Evolutionary conservation across 1,284 basidiomycete species (phyloP).

Genomic region (Pascua guehoae): DNA sequence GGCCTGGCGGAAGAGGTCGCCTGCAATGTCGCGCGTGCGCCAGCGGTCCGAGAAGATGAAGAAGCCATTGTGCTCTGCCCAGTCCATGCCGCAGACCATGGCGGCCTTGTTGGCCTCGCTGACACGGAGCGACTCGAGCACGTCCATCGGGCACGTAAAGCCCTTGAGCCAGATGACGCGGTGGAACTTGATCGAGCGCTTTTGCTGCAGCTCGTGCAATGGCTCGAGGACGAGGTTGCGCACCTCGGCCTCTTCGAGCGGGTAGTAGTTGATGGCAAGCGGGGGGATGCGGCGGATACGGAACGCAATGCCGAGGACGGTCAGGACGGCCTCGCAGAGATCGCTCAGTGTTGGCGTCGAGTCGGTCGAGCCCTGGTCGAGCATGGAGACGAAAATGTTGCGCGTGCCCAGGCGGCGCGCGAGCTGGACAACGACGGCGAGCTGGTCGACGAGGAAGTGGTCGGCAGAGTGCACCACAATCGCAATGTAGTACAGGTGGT

Average conservation of each 20-base stretch:
- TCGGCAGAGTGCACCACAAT: slow-evolving; percentile 93
- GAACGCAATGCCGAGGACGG: slow-evolving; percentile 83
- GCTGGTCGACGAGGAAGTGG: slow-evolving; percentile 93
- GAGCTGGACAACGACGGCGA: slow-evolving; percentile 90
- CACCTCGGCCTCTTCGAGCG: slow-evolving; percentile 85
- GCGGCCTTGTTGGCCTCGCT: slow-evolving; percentile 83
- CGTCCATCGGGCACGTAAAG: slow-evolving; percentile 94
- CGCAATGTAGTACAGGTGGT: slow-evolving; percentile 86
- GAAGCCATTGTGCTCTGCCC: slow-evolving; percentile 92
- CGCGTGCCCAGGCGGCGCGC: slow-evolving; percentile 78
- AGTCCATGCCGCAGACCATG: slow-evolving; percentile 98
- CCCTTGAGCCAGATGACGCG: slow-evolving; percentile 94
- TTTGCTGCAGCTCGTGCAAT: slow-evolving; percentile 71
- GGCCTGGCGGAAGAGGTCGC: slow-evolving; percentile 91
- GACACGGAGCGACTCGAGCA: slow-evolving; percentile 86
- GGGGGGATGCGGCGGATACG: slow-evolving; percentile 78
- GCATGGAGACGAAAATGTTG: slow-evolving; percentile 90
- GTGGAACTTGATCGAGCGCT: slow-evolving; percentile 73
- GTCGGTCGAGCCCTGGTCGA: slow-evolving; percentile 88
- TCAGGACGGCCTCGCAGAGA: slow-evolving; percentile 86
- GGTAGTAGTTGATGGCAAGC: slow-evolving; percentile 92
- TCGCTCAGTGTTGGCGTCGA: slow-evolving; percentile 88
- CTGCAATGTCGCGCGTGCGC: slow-evolving; percentile 91
- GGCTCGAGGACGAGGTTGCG: slow-evolving; percentile 87
- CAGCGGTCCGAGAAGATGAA: slow-evolving; percentile 96